Conservation (phyloP, 306 rosid species). For the Senna siamea region DNA sequence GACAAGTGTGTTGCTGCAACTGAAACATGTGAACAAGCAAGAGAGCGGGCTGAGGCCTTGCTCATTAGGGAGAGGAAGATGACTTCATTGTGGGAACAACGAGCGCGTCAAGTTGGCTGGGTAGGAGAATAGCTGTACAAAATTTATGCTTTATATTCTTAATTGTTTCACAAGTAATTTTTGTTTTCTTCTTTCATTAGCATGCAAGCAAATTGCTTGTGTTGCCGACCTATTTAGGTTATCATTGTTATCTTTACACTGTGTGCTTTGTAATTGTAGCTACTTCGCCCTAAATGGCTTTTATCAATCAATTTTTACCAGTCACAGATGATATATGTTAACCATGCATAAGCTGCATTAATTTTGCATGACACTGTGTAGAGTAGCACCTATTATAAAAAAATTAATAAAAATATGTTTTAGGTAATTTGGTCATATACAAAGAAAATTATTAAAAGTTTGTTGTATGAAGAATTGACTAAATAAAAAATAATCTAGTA, state of each 20-base stretch:
- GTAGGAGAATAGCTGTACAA: constrained; percentile 54
- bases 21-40: constrained; percentile 94
- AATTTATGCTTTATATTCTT: constrained; percentile 38
- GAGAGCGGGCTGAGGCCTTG: constrained; percentile 76
- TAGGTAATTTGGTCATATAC: too few species aligned
- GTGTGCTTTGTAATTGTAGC: constrained; percentile 35
- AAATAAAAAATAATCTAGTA: too few species aligned
- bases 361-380: neutral
- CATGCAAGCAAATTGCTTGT: constrained; percentile 64
- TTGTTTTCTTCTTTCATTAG: constrained; percentile 25
- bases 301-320: constrained; percentile 44
- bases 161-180: constrained; percentile 35
- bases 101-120: constrained; percentile 96
- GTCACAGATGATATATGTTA: constrained; percentile 32
- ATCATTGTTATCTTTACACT: constrained; percentile 33
- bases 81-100: constrained; percentile 74
- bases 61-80: constrained; percentile 77
- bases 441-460: too few species aligned
- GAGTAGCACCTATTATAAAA: too few species aligned
- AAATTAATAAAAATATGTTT: too few species aligned
- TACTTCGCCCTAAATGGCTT: constrained; percentile 38
- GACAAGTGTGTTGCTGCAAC: constrained; percentile 92
- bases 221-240: constrained; percentile 42
- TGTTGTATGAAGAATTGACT: too few species aligned
- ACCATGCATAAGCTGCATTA: constrained; percentile 37